These are phyloP conservation scores for Cephaloascus albidus DNA, from an alignment of 805 yeast genomes.

Conservation along the genomic window DNA sequence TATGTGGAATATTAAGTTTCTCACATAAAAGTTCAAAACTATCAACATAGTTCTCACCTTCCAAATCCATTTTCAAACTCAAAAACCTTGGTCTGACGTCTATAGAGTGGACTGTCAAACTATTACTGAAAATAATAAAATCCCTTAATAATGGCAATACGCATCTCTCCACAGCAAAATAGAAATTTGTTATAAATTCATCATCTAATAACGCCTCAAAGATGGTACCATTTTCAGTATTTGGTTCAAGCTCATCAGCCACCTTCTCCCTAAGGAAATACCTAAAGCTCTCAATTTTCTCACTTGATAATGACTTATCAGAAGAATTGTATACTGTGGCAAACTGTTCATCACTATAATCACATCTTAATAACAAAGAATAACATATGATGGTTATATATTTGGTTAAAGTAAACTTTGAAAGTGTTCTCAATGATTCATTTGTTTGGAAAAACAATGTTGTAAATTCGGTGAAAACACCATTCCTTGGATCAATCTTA, in stretches of 20 bases:
- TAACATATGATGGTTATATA: conserved; percentile 13
- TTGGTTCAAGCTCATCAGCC: neutral
- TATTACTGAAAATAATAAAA: conserved; percentile 4
- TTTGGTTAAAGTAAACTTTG: conserved; percentile 20
- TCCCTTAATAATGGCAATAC: conserved; percentile 25
- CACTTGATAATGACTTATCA: neutral
- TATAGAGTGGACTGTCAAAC: neutral
- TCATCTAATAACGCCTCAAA: neutral
- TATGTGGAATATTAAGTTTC: conserved; percentile 9
- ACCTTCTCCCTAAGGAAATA: neutral
- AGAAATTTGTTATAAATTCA: conserved; percentile 4
- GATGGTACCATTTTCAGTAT: neutral
- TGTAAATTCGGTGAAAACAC: conserved; percentile 28
- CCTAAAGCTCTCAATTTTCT: neutral
- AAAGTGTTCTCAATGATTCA: conserved; percentile 28
- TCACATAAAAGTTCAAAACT: neutral
- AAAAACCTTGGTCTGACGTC: neutral
- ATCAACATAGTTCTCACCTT: conserved; percentile 6
- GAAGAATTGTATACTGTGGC: neutral
- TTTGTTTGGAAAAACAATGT: conserved; percentile 33
- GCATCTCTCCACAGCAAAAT: conserved; percentile 12
- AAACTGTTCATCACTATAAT: neutral
- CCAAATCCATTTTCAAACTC: conserved; percentile 6
- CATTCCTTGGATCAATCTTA: conserved; percentile 11
- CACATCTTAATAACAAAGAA: conserved; percentile 9